phyloP scores from a whole-genome alignment of 495 filamentous ascomycete genomes.

The Aspergillus cristatus region DNA sequence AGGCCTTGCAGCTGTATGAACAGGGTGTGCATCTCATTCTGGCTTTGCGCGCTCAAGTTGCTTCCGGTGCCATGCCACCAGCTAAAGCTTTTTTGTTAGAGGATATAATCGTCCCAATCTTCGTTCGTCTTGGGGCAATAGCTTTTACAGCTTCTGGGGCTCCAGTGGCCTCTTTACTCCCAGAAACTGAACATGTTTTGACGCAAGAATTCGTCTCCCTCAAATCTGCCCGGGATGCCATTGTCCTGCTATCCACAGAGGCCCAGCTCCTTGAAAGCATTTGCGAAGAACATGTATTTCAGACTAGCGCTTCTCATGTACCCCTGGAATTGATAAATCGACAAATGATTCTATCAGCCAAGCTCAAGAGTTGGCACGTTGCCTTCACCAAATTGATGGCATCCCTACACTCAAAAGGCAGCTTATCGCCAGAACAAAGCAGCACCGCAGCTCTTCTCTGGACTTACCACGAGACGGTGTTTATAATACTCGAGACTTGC shows the following conservation, averaged over 20 bases:
- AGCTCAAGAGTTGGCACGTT: neutral
- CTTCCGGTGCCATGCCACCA: constrained; percentile 7
- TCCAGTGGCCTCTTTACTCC: too few relatives aligned
- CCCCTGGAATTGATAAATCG: neutral
- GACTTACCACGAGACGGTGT: neutral
- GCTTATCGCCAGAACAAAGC: too few relatives aligned
- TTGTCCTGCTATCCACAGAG: neutral
- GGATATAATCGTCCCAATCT: constrained; percentile 30
- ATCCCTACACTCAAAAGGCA: too few relatives aligned
- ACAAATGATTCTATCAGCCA: neutral
- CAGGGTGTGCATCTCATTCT: constrained; percentile 29
- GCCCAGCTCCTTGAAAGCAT: neutral
- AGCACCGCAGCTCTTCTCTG: neutral
- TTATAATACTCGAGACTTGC: neutral
- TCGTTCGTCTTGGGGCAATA: constrained; percentile 22
- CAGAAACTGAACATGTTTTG: too few relatives aligned
- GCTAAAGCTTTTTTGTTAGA: too few relatives aligned
- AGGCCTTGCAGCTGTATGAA: constrained; percentile 23
- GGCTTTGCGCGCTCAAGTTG: constrained; percentile 13
- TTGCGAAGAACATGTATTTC: too few relatives aligned
- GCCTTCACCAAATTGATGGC: neutral
- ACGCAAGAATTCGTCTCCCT: neutral
- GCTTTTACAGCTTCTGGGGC: constrained; percentile 8
- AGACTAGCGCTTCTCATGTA: neutral
- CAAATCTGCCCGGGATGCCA: neutral